phyloP scores from a whole-genome alignment of 2,329 filamentous ascomycete species.

The Aspergillus glaucus region DNA sequence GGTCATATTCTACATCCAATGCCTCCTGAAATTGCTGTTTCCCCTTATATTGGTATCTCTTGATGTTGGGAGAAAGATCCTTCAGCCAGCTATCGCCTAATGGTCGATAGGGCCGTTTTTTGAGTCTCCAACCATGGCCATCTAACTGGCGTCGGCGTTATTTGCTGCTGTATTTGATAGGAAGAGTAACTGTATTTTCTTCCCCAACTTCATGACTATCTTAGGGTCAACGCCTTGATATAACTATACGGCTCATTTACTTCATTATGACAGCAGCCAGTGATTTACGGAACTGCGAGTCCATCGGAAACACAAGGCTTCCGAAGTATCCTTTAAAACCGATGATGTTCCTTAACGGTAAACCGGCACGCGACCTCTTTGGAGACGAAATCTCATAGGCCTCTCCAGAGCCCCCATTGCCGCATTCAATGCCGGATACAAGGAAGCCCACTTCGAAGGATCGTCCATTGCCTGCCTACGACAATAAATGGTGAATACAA shows the following conservation, averaged over 20 bases:
- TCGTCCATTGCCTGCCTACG: too few relatives aligned
- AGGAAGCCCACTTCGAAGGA: too few relatives aligned
- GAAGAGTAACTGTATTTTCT: not conserved
- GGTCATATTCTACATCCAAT: not conserved
- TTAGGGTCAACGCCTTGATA: not conserved
- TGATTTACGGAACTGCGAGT: not conserved
- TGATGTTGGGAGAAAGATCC: not conserved
- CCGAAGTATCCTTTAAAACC: too few relatives aligned
- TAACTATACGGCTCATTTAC: constrained; percentile 1
- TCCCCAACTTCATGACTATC: not conserved
- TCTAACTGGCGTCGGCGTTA: not conserved
- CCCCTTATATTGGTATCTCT: not conserved
- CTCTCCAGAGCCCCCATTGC: too few relatives aligned
- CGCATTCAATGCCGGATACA: too few relatives aligned
- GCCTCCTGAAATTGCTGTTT: not conserved
- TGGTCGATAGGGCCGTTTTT: not conserved
- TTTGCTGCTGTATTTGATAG: not conserved
- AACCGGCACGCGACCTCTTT: too few relatives aligned
- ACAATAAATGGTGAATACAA: too few relatives aligned
- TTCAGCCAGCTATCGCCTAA: not conserved
- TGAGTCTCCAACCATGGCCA: not conserved
- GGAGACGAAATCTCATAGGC: too few relatives aligned
- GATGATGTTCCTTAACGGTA: too few relatives aligned
- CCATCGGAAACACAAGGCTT: not conserved
- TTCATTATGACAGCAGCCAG: constrained; percentile 3